Evolutionary conservation across 1,284 basidiomycete genomes (phyloP), one percentile per base, ranked within the genome.

Genomic region (Clitocybe nebularis): DNA sequence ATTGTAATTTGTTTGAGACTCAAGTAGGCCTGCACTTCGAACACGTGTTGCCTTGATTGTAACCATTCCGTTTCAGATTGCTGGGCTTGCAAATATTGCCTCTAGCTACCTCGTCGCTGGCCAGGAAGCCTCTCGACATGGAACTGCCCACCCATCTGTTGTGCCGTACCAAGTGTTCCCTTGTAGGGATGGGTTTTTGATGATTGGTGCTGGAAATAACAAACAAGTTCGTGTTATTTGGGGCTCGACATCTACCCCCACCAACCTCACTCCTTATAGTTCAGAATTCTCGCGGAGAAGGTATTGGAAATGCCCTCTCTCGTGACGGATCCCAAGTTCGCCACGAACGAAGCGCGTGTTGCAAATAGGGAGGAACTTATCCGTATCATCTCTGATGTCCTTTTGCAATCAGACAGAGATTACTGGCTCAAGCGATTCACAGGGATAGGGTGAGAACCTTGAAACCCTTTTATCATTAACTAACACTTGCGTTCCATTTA

Each of bases 181-280:
- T 0, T 94, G 92, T 59, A 77, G 81, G 57, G 84, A 93, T 58
- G 87, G 89, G n/a, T 93, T 82, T 59, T 66, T 96, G 47, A 95
- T 96, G 92, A 82, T 97, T 43, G 93, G 92, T 33, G 93, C 90
- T 1, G 93, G 92, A 1, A 96, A 95, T 64, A 83, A 95, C 57
- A 84, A 79, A 50, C 92, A 91, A 72, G 90, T 87, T 55, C 41
- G 64, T 47, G 28, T 47, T 8, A 16, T 22, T 23, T 35, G 38
- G 28, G 8, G 3, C 35, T 10, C 8, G 4, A 13, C 3, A 7
- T 10, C 11, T 30, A 9, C 20, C 1, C 14, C 11, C 3, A 36
- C 3, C 3, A 11, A 20, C 11, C 20, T 35, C 19, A 19, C 33
- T 37, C 14, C 20, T 39, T 24, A 43, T 36, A 95, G 81, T 96